Evolutionary conservation across 2,329 filamentous ascomycete genomes (phyloP), one percentile per base, ranked within the genome.

Genomic region (Pseudocercospora crystallina): DNA sequence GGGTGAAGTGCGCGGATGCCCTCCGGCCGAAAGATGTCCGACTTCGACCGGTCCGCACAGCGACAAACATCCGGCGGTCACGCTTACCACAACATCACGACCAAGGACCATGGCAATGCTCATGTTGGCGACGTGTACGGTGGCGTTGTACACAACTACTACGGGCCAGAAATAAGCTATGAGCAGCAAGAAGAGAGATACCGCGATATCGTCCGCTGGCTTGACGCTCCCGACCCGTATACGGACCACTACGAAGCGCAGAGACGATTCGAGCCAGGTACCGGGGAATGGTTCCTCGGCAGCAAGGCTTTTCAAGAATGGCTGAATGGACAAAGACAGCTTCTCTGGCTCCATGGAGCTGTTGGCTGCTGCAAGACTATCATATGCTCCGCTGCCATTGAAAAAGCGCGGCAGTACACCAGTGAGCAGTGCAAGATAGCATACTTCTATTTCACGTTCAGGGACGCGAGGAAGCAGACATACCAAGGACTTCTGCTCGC

Each of bases 331-430:
- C n/a, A 8, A 1, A n/a, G 11, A 17, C 15, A 26, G 4, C 32
- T 46, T 41, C 30, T 64, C 3, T 63, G 61, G 59, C 13, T 62
- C 15, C 49, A 56, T 34, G 61, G 61, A 30, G 56, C 49, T 30
- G 41, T 56, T 33, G 61, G 61, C 7, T 59, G 56, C 36, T 58
- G 59, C 7, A 63, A 63, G 51, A 63, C 59, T 9, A 38, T 61
- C 11, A 47, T 63, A 3, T 53, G 43, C 44, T 63, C 59, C 2
- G 53, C 52, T 1, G 47, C 52, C 17, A 51, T 62, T 11, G 49
- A 55, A 14, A 41, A 59, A 17, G 26, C 45, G 9, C 7, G 14
- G 14, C n/a, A n/a, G n/a, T n/a, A n/a, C n/a, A 9, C n/a, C 30
- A 14, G 17, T 13, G n/a, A 35, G 12, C 14, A 33, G 33, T 12